A percentile compares a stretch with the other conserved stretches of the same genome.
phyloP scores from a whole-genome alignment of 306 rosid genomes.

The Sindora glabra region DNA sequence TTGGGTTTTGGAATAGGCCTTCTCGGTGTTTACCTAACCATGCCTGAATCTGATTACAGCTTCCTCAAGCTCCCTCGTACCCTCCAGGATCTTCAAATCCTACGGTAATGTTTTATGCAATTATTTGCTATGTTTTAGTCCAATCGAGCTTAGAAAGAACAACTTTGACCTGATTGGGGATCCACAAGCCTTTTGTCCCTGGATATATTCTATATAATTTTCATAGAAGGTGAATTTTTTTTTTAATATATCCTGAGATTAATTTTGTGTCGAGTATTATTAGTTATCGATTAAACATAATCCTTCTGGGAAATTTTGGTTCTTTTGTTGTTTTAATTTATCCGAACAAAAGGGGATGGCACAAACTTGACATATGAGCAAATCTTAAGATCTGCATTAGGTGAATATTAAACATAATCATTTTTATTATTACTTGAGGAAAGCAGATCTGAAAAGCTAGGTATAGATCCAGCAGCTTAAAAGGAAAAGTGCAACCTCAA shows the following conservation, averaged over 20 bases:
- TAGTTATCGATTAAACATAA: background rate
- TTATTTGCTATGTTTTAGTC: too few species aligned
- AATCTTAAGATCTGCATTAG: background rate
- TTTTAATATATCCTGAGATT: background rate
- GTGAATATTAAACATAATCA: too few species aligned
- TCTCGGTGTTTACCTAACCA: conserved; percentile 64
- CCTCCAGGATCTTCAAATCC: conserved; percentile 77
- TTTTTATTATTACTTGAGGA: background rate
- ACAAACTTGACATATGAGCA: too few species aligned
- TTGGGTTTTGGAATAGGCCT: conserved; percentile 48
- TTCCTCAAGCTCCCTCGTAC: conserved; percentile 89
- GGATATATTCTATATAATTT: background rate
- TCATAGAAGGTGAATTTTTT: background rate
- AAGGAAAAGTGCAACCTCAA: background rate
- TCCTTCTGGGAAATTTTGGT: background rate
- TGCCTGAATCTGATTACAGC: conserved; percentile 94
- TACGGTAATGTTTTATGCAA: conserved; percentile 43
- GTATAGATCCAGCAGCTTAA: background rate
- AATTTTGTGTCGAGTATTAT: background rate
- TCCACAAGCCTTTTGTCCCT: background rate
- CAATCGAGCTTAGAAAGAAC: background rate
- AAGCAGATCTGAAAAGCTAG: conserved; percentile 24
- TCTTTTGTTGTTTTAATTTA: conserved; percentile 10
- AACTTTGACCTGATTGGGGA: background rate
- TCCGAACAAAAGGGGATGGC: background rate